Conservation (phyloP, 805 yeast genomes). For the Lipomyces yamanashiensis region DNA sequence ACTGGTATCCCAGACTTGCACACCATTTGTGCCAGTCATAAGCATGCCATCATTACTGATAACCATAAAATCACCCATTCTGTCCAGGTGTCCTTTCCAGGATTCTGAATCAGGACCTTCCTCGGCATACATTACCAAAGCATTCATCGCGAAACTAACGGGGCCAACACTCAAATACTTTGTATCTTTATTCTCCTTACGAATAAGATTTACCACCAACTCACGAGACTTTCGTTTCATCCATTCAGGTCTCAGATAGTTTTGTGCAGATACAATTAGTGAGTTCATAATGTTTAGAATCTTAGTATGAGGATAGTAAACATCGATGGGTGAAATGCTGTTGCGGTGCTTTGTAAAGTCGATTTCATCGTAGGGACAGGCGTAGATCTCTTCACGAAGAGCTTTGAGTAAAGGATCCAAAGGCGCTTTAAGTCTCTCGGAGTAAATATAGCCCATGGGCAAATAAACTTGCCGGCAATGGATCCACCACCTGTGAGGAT, state of each 20-base stretch:
- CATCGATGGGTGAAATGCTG: constrained; percentile 86
- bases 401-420: constrained; percentile 66
- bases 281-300: constrained; percentile 66
- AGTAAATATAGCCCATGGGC: constrained; percentile 80
- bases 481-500: constrained; percentile 99
- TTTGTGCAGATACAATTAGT: constrained; percentile 66
- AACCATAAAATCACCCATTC: constrained; percentile 77
- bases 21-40: constrained; percentile 96
- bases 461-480: constrained; percentile 92
- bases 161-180: constrained; percentile 90
- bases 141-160: constrained; percentile 82
- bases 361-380: constrained; percentile 63
- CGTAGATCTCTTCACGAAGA: constrained; percentile 81
- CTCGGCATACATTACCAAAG: constrained; percentile 69
- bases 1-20: constrained; percentile 96
- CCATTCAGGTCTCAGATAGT: constrained; percentile 77
- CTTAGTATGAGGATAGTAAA: constrained; percentile 89
- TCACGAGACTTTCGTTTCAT: constrained; percentile 57
- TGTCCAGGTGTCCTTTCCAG: constrained; percentile 58
- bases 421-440: constrained; percentile 57
- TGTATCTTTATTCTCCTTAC: constrained; percentile 78
- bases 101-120: constrained; percentile 71
- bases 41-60: constrained; percentile 91
- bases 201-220: constrained; percentile 63
- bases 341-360: constrained; percentile 75